These are phyloP conservation scores for Ilyonectria mors-panacis DNA, from an alignment of 2,329 filamentous ascomycete species.

Conservation along the genomic window DNA sequence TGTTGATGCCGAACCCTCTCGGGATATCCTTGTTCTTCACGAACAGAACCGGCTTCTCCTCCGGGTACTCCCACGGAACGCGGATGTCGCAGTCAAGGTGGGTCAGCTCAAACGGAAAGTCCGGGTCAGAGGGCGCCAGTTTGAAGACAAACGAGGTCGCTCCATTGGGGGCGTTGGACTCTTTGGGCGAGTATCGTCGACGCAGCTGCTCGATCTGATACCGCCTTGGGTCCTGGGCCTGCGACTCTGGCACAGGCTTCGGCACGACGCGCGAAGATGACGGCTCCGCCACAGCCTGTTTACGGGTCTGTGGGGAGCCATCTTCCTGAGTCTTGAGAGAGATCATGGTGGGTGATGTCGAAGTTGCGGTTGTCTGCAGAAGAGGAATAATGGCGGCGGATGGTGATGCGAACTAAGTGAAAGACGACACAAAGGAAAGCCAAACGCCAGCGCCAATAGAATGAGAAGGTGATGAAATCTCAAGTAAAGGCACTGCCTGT, in stretches of 20 bases:
- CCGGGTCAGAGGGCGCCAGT: constrained; percentile 82
- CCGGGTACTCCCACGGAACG: constrained; percentile 76
- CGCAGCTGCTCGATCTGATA: constrained; percentile 84
- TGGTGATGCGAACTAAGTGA: constrained; percentile 17
- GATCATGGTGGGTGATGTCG: constrained; percentile 53
- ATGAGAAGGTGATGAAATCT: not conserved
- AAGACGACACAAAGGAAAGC: constrained; percentile 22
- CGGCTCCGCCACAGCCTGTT: constrained; percentile 64
- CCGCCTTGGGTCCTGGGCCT: constrained; percentile 76
- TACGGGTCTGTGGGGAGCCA: constrained; percentile 51
- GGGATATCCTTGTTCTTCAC: constrained; percentile 80
- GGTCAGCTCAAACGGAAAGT: constrained; percentile 85
- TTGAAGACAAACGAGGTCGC: constrained; percentile 74
- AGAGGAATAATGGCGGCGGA: constrained; percentile 22
- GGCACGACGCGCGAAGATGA: constrained; percentile 67
- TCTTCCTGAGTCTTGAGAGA: constrained; percentile 51
- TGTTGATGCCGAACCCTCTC: constrained; percentile 80
- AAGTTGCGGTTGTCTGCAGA: constrained; percentile 21
- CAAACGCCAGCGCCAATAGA: constrained; percentile 19
- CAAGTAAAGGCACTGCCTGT: not conserved
- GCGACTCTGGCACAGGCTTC: constrained; percentile 76
- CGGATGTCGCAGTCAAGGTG: constrained; percentile 77
- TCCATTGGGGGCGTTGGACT: constrained; percentile 61
- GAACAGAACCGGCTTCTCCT: constrained; percentile 68
- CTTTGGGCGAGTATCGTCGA: constrained; percentile 72